Conservation (phyloP, 2,329 filamentous ascomycete genomes). For the Colletotrichum echinochloae region DNA sequence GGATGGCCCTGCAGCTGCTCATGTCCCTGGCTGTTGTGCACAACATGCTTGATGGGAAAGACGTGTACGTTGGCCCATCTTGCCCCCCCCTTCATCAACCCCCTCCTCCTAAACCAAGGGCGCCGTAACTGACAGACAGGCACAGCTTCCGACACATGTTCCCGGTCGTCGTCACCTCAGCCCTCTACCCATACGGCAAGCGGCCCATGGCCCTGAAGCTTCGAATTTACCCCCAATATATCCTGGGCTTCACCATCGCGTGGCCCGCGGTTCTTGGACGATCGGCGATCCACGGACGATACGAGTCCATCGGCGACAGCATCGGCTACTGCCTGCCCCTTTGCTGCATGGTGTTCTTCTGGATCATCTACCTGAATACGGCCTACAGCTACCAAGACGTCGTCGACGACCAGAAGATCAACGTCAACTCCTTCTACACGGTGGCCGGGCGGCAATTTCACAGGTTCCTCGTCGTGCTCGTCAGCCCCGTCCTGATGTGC, state of each 20-base stretch:
- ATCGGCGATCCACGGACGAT: constrained; percentile 41
- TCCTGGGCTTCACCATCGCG: constrained; percentile 44
- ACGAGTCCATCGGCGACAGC: constrained; percentile 42
- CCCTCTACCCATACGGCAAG: constrained; percentile 44
- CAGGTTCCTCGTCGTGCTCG: constrained; percentile 25
- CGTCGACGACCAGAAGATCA: constrained; percentile 44
- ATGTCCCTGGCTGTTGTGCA: constrained; percentile 31
- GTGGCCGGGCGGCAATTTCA: constrained; percentile 32
- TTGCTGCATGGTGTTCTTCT: constrained; percentile 45
- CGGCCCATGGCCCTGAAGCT: constrained; percentile 41
- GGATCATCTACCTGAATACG: constrained; percentile 46
- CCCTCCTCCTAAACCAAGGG: accelerated
- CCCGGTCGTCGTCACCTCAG: constrained; percentile 41
- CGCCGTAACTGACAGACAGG: background rate
- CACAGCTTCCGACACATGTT: constrained; percentile 43
- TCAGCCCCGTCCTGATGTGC: constrained; percentile 30
- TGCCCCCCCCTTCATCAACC: no score
- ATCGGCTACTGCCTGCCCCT: constrained; percentile 41
- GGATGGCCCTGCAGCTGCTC: constrained; percentile 36
- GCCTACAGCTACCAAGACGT: constrained; percentile 46
- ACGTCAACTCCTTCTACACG: constrained; percentile 43
- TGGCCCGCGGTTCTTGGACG: constrained; percentile 44
- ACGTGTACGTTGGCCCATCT: constrained; percentile 21
- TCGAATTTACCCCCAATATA: constrained; percentile 44
- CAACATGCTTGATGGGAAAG: constrained; percentile 32